These are phyloP conservation scores for Evansstolkia leycettana DNA, from an alignment of 495 filamentous ascomycete species.

Conservation along the genomic window DNA sequence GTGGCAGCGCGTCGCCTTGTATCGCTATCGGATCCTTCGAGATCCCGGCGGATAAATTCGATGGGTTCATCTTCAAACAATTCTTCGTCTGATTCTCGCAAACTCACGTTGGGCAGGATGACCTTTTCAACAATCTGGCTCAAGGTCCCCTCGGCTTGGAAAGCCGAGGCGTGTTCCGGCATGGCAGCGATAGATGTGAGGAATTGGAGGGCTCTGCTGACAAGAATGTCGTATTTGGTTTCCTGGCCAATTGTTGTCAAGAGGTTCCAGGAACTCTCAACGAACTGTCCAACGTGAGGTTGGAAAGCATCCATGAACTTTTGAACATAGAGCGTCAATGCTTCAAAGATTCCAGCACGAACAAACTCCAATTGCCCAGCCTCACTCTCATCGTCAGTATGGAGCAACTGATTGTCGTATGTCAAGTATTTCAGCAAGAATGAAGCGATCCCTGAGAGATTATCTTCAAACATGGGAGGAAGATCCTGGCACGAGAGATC, in stretches of 20 bases:
- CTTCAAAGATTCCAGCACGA: conserved; percentile 87
- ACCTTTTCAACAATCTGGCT: conserved; percentile 87
- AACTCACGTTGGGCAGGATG: conserved; percentile 78
- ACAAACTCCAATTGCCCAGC: conserved; percentile 70
- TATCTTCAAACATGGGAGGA: conserved; percentile 82
- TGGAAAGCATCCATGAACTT: conserved; percentile 94
- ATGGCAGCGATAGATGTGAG: conserved; percentile 77
- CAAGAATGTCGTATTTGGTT: conserved; percentile 90
- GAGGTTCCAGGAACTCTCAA: conserved; percentile 79
- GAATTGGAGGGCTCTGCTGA: conserved; percentile 88
- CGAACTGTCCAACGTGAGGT: conserved; percentile 63
- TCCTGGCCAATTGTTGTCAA: conserved; percentile 75
- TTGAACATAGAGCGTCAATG: conserved; percentile 70
- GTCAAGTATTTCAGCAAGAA: conserved; percentile 87
- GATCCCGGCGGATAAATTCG: conserved; percentile 90
- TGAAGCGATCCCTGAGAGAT: conserved; percentile 58
- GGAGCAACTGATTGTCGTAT: conserved; percentile 72
- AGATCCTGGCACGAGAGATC: conserved; percentile 95
- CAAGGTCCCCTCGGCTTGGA: conserved; percentile 67
- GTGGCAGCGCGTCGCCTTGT: conserved; percentile 85
- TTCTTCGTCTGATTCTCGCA: conserved; percentile 88
- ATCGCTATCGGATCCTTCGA: conserved; percentile 93
- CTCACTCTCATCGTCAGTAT: conserved; percentile 77
- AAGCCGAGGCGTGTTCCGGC: conserved; percentile 62
- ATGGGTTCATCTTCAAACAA: conserved; percentile 98